Base-by-base conservation (phyloP, 345 rosid genomes). In the Moricandia moricandioides region DNA sequence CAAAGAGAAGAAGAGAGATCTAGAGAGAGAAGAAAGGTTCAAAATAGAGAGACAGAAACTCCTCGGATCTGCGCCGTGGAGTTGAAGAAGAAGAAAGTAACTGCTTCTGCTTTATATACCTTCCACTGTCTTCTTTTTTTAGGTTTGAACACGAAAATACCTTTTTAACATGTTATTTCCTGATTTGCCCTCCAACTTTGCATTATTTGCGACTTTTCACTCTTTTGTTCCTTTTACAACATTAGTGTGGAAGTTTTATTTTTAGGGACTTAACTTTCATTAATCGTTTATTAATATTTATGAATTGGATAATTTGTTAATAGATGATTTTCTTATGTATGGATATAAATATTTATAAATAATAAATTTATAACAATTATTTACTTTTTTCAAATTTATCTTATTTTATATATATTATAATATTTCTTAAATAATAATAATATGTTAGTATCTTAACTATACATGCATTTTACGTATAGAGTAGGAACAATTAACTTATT, bases 1-100 rank as follows among this genome's bases (percentile, higher is more conserved):
- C 47, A 47, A 70, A 70, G 17, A 61, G 21, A 64, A n/a, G 56
- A 43, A 47, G 54, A 49, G 24, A 49, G 56, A 49, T 49, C 56
- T 14, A 14, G 54, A 27, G 45, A 6, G 34, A 11, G 21, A 62
- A 26, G 55, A 59, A 21, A 39, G 78, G 49, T 17, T 31, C 43
- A 75, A 72, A n/a, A 67, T 43, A 69, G 54, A 29, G 47, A 71
- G 69, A 39, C 65, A 85, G 87, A 86, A 88, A 88, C 97, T 92
- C 93, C 92, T 88, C 88, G 89, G 97, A 89, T 90, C 93, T 92
- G 87, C 86, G 85, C 92, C 92, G 90, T 84, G 91, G 93, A 89
- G 98, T 84, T 75, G 54, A 54, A 49, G 62, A 35, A 16, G 27
- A 26, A 16, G 13, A 31, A 34, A 5, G 55, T 31, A 62, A 39